A percentile compares a stretch with the other conserved stretches of the same genome.
Conservation (phyloP, 2,329 filamentous ascomycete species). For the Trichoderma koningii region DNA sequence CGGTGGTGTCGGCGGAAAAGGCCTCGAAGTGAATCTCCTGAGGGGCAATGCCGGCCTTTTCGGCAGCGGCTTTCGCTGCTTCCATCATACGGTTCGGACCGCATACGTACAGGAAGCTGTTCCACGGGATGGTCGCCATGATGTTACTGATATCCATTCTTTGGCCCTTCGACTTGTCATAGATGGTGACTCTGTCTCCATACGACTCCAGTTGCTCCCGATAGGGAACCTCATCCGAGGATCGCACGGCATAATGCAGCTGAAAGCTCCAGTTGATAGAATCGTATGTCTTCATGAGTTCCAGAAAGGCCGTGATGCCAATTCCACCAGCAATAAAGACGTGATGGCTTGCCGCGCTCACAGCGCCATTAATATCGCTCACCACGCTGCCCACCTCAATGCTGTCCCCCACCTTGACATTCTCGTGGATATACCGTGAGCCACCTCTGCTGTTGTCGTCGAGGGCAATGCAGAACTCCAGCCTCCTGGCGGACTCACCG, state of each 20-base stretch:
- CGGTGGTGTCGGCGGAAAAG: conserved; percentile 55
- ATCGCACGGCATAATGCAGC: conserved; percentile 62
- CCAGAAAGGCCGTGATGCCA: conserved; percentile 66
- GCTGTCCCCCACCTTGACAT: conserved; percentile 49
- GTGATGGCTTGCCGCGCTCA: conserved; percentile 55
- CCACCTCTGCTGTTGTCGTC: conserved; percentile 60
- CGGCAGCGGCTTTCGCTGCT: conserved; percentile 47
- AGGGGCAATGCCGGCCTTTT: conserved; percentile 46
- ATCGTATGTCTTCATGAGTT: conserved; percentile 47
- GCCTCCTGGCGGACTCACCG: conserved; percentile 45
- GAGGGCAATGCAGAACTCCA: conserved; percentile 61
- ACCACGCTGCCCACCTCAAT: conserved; percentile 56
- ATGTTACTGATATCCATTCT: conserved; percentile 57
- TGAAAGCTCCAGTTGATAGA: conserved; percentile 52
- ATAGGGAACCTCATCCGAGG: conserved; percentile 56
- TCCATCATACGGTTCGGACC: conserved; percentile 61
- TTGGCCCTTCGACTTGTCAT: conserved; percentile 54
- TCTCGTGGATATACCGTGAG: conserved; percentile 59
- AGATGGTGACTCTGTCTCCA: conserved; percentile 49
- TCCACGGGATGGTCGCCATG: conserved; percentile 51
- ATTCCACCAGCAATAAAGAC: conserved; percentile 66
- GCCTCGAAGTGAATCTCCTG: conserved; percentile 63
- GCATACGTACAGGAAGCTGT: conserved; percentile 62
- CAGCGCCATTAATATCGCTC: conserved; percentile 47
- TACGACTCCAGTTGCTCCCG: conserved; percentile 48